A percentile compares a stretch with the other conserved stretches of the same genome.
Evolutionary conservation across 2,329 filamentous ascomycete species (phyloP).

Genomic region (Alternaria sp.): DNA sequence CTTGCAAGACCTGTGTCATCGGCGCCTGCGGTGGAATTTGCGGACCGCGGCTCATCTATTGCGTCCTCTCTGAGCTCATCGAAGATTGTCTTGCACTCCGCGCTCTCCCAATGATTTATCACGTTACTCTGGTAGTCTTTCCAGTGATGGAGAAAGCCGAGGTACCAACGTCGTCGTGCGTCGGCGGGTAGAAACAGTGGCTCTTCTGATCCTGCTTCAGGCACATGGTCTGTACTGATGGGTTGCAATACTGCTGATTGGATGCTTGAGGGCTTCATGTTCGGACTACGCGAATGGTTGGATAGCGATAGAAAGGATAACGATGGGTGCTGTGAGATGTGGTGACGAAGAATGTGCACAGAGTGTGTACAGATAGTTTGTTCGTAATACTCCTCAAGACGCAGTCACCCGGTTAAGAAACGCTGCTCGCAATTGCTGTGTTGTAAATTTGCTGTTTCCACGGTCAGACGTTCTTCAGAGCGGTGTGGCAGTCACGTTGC

Average conservation of each 20-base stretch:
- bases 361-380: not conserved
- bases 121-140: slow-evolving; percentile 13
- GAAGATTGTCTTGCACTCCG: slow-evolving; percentile 8
- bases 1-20: not conserved
- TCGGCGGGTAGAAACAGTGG: slow-evolving; percentile 18
- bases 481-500: too few relatives aligned
- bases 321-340: not conserved
- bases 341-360: not conserved
- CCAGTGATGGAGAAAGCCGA: slow-evolving; percentile 28
- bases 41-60: slow-evolving; percentile 1
- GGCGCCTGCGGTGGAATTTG: not conserved
- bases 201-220: not conserved
- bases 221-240: not conserved
- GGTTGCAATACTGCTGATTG: slow-evolving; percentile 6
- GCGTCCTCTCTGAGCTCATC: slow-evolving; percentile 13
- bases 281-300: too few relatives aligned
- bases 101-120: slow-evolving; percentile 9
- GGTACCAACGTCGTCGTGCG: slow-evolving; percentile 25
- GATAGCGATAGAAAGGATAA: not conserved
- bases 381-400: not conserved
- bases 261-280: not conserved
- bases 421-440: not conserved
- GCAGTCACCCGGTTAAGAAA: not conserved
- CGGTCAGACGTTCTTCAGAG: not conserved
- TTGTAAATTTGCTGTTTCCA: not conserved